Conservation (phyloP, 441 rosid genomes). For the Brassica balearica region DNA sequence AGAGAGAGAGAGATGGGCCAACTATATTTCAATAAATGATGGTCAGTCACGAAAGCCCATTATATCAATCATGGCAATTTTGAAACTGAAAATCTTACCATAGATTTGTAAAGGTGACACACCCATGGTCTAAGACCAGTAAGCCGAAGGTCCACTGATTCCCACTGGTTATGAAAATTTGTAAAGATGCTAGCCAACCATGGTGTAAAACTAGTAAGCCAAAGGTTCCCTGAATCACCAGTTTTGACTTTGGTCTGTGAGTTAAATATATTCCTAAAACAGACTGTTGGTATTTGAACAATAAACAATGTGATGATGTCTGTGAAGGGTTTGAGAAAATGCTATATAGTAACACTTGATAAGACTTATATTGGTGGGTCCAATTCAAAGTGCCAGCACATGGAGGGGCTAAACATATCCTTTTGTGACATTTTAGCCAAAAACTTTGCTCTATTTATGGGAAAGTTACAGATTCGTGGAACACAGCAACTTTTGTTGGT, state of each 20-base stretch:
- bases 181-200: background rate
- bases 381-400: slow-evolving; percentile 24
- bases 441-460: slow-evolving; percentile 3
- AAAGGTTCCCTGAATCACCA: background rate
- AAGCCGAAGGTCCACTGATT: background rate
- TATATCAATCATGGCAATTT: background rate
- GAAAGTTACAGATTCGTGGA: slow-evolving; percentile 22
- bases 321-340: background rate
- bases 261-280: background rate
- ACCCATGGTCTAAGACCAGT: background rate
- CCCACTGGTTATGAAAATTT: background rate
- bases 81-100: background rate
- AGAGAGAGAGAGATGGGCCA: background rate
- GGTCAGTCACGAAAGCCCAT: slow-evolving; percentile 6
- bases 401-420: slow-evolving; percentile 17
- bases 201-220: background rate
- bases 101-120: background rate
- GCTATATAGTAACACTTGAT: slow-evolving; percentile 4
- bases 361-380: slow-evolving; percentile 6
- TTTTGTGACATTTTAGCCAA: slow-evolving; percentile 16
- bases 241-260: slow-evolving; percentile 5
- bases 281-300: slow-evolving; percentile 7
- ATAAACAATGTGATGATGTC: background rate
- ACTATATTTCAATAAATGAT: background rate
- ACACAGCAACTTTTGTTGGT: slow-evolving; percentile 14